Base-by-base conservation (phyloP, 2,329 filamentous ascomycete species). In the Pseudogymnoascus sp. region DNA sequence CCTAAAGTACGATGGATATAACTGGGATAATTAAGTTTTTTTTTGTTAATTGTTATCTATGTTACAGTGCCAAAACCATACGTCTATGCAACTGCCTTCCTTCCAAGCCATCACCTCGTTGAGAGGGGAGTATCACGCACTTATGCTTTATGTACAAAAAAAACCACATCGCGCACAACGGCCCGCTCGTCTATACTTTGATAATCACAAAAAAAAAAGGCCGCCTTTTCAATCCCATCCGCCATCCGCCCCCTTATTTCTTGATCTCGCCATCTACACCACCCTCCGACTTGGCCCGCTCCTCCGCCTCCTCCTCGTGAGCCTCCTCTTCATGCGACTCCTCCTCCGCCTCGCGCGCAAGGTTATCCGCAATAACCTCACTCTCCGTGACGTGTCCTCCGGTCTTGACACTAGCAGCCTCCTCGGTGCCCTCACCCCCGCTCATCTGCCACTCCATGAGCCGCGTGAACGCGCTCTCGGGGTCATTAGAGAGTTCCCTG, bases 391-490 rank as follows among this genome's bases (percentile, higher is more conserved):
- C 61, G 39, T 68, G 67, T 4, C 69, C 69, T 57, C 70, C 68
- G 37, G n/a, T 36, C 8, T 59, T 62, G 3, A 61, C 47, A 3
- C 43, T 15, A 9, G 7, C 47, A 35, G 65, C 58, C 57, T 77
- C 75, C 3, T 79, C 72, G 0, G 78, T 73, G 7, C 79, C 70
- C 61, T 96, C 91, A 7, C 89, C 88, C 11, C 92, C 93, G 68
- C 83, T 94, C 84, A 97, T 89, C 76, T 99, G 94, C 92, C 92
- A 97, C 75, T 97, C 93, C 94, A 99, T 99, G 60, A 99, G 79
- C 75, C 89, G 94, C 68, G 87, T 93, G 71, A 99, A 99, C 1
- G 92, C 91, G 59, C 93, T 95, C 8, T 88, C 78, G 14, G 83
- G 82, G 63, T 90, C 84, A 4, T 82, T 79, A 59, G 87, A 89